Evolutionary conservation across 257 asterid genomes (phyloP), one percentile per base, ranked within the genome.

Genomic region (Catharanthus roseus): DNA sequence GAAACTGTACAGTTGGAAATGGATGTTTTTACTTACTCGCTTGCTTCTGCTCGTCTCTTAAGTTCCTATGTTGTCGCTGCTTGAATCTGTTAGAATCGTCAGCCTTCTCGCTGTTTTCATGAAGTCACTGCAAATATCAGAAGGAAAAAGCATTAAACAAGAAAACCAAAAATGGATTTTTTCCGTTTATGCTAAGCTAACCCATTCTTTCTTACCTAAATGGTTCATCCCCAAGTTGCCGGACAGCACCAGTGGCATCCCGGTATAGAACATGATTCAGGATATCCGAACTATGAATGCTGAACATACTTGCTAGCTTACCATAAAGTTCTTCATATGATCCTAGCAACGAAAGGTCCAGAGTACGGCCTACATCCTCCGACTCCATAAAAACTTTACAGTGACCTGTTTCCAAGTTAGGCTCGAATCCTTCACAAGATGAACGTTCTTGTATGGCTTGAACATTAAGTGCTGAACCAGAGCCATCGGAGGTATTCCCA

Each of bases 331-430:
- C 88, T 24, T 88, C 96, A 36, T 84, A 92, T n/a, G 98, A 90
- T 56, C 77, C 77, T 9, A 88, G 73, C 78, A 75, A 65, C 26
- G 91, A 84, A 64, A 92, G 96, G 72, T 92, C 95, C 16, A 92
- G 73, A 15, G 89, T 86, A 21, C 95, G 89, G 15, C 97, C 96
- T 11, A 89, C 86, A 51, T 91, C 93, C 67, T 91, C 96, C 0
- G 95, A 86, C 70, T 90, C 95, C 89, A 92, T 76, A 76, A 88
- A 92, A 50, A 86, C 95, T 80, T 92, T 87, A 79, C 97, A 92
- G 62, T 88, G 93, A 66, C 90, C 86, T 0, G 82, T 82, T 55
- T 86, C 88, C 66, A 72, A 72, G 65, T 75, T 82, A 45, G 80
- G 75, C 6, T 82, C 91, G 2, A 62, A 66, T 39, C 79, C 80